These are phyloP conservation scores for Elsinoe perseae DNA, from an alignment of 2,329 filamentous ascomycete genomes.

Conservation along the genomic window DNA sequence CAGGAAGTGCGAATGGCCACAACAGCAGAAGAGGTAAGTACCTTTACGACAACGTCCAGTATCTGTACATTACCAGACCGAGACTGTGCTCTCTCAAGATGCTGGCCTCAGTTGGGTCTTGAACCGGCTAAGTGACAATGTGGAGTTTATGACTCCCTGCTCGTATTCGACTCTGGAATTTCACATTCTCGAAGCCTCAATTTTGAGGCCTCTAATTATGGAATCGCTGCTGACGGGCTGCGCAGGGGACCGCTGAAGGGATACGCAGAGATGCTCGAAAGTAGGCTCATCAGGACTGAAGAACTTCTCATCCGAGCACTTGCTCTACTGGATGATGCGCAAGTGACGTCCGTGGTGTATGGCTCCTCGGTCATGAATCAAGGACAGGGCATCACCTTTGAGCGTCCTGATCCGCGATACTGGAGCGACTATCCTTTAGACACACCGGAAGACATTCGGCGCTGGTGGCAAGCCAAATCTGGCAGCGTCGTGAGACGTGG, in stretches of 20 bases:
- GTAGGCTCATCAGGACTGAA: conserved; percentile 10
- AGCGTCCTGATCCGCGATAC: conserved; percentile 7
- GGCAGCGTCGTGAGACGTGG: background rate
- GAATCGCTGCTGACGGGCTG: background rate
- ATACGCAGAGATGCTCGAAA: conserved; percentile 3
- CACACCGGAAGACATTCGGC: background rate
- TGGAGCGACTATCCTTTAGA: conserved; percentile 6
- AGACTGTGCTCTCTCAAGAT: no score
- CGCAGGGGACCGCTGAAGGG: conserved; percentile 1
- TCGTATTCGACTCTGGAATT: no score
- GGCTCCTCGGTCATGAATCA: background rate
- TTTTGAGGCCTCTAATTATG: no score
- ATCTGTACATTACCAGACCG: no score
- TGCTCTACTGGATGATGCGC: background rate
- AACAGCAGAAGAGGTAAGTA: conserved; percentile 5
- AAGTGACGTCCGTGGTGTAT: background rate
- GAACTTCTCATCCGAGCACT: conserved; percentile 8
- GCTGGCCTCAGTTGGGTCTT: no score
- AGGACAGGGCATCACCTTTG: background rate
- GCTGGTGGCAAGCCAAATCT: background rate
- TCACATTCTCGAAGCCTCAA: no score
- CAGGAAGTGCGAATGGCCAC: conserved; percentile 9
- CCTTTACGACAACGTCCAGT: no score
- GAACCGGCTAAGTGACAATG: no score
- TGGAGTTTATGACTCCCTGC: no score